Conservation (phyloP, 2,329 filamentous ascomycete genomes). For the Colletotrichum magnum region DNA sequence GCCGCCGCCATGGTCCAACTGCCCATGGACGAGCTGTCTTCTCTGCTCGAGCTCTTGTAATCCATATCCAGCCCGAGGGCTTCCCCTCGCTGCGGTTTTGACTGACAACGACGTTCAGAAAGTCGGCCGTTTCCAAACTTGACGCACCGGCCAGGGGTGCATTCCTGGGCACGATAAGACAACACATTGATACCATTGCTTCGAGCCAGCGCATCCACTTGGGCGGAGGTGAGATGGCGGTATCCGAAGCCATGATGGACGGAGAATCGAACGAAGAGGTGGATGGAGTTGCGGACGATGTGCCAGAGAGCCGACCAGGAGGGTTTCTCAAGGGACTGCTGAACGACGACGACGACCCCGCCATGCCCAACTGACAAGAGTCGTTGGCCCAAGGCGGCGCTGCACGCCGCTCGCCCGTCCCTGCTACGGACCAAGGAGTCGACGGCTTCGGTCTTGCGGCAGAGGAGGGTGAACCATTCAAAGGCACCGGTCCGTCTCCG, state of each 20-base stretch:
- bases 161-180: conserved; percentile 30
- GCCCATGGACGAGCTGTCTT: conserved; percentile 25
- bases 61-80: conserved; percentile 7
- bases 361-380: conserved; percentile 12
- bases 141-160: conserved; percentile 9
- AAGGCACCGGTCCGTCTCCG: too few species aligned
- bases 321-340: conserved; percentile 22
- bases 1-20: not conserved
- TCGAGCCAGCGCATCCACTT: not conserved
- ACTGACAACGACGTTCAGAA: conserved; percentile 26
- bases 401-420: too few species aligned
- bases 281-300: not conserved
- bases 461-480: too few species aligned
- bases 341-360: conserved; percentile 22
- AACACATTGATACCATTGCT: conserved; percentile 22
- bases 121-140: conserved; percentile 32
- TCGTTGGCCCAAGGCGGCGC: not conserved
- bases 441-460: too few species aligned
- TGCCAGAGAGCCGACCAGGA: not conserved
- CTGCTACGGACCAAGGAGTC: too few species aligned
- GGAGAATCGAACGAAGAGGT: not conserved
- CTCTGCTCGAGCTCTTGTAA: conserved; percentile 33
- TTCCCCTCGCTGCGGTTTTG: not conserved
- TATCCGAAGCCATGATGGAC: conserved; percentile 6
- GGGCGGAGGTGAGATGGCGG: not conserved